Base-by-base conservation (phyloP, 2,329 filamentous ascomycete genomes). In the Phialemonium atrogriseum region DNA sequence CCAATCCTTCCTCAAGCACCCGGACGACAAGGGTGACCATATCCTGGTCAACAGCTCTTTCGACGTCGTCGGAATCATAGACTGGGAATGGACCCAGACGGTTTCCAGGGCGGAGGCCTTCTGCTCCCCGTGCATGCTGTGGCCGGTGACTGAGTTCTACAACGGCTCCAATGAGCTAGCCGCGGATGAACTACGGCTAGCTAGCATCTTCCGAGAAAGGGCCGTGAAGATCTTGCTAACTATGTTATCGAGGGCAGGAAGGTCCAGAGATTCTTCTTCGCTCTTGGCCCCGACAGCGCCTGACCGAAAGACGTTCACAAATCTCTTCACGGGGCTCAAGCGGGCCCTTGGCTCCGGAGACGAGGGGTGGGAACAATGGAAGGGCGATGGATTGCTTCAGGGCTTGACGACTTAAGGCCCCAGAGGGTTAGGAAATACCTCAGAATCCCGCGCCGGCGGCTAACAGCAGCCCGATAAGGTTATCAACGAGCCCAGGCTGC, bases 1-100 rank as follows among this genome's bases (percentile, higher is more conserved):
- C n/a, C n/a, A n/a, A n/a, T n/a, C n/a, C n/a, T n/a, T n/a, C 37
- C 45, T 67, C 5, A 64, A 58, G 35, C 56, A 66, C 40, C 44
- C 52, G n/a, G 58, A 66, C 37, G 58, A 65, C 32, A 66, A 65
- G 40, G 60, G 58, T 1, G 61, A 66, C 30, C 60, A 66, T 13
- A 54, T 65, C n/a, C 47, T n/a, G n/a, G n/a, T n/a, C n/a, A n/a
- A n/a, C n/a, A n/a, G n/a, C n/a, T n/a, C n/a, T n/a, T n/a, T n/a
- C 39, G 55, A 59, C 28, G 59, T 66, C 27, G 58, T 58, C 5
- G 56, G 56, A 9, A 54, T 66, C 24, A 55, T 66, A 28, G 59
- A 67, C 39, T 65, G 60, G 61, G 56, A 64, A 36, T 61, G 51
- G 52, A 50, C 54, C 14, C 33, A 27, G 5, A 51, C 50, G 3